Conservation (phyloP, 306 rosid genomes). For the Cucurbita pepo region DNA sequence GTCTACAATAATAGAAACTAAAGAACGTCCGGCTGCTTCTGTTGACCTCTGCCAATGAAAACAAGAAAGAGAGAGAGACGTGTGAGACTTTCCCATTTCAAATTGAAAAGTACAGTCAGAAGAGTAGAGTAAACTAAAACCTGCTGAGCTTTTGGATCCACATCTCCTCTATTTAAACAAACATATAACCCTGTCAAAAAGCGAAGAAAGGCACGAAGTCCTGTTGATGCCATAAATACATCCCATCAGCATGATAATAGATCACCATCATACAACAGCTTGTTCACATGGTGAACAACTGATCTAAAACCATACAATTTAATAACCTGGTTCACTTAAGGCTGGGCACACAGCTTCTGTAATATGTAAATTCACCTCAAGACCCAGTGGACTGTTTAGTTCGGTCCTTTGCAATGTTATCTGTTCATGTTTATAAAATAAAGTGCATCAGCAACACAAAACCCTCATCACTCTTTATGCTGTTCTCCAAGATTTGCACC, state of each 20-base stretch:
- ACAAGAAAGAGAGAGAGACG: constrained; percentile 16
- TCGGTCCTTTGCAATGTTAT: constrained; percentile 82
- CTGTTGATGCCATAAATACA: constrained; percentile 20
- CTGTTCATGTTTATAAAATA: constrained; percentile 28
- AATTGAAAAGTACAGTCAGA: neutral
- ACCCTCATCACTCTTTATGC: constrained; percentile 3
- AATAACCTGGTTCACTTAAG: constrained; percentile 75
- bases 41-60: constrained; percentile 51
- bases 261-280: neutral
- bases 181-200: constrained; percentile 77
- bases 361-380: constrained; percentile 76
- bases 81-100: neutral
- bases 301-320: neutral
- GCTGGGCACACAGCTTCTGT: constrained; percentile 91
- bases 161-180: constrained; percentile 78
- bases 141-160: constrained; percentile 57
- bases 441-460: constrained; percentile 10
- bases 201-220: constrained; percentile 89
- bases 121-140: constrained; percentile 24
- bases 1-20: constrained; percentile 70
- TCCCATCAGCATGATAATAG: constrained; percentile 2
- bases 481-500: neutral
- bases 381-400: constrained; percentile 80
- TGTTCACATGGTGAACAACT: constrained; percentile 5
- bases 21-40: constrained; percentile 78